Evolutionary conservation across 1,284 basidiomycete genomes (phyloP), one percentile per base, ranked within the genome.

Genomic region (Cystobasidium pallidum): DNA sequence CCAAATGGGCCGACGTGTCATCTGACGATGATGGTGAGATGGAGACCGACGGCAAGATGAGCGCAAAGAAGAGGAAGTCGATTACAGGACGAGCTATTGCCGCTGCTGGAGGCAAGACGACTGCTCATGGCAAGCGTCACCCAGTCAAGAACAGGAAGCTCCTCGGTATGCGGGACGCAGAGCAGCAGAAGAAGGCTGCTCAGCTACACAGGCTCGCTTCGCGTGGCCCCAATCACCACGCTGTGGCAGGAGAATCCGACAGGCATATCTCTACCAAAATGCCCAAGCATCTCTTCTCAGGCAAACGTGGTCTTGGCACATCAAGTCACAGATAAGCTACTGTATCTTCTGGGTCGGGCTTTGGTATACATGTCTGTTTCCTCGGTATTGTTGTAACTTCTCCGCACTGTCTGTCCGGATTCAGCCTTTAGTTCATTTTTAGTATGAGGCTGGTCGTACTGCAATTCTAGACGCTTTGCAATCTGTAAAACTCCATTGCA

Each of bases 201-300:
- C 87, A 88, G 79, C 84, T 96, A 66, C 89, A 91, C 74, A 89
- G 91, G 78, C 86, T 94, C 73, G 89, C 89, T 17, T 91, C 94
- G 81, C 85, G 94, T 76, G 86, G 86, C 74, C 89, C 91, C 74
- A 94, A 94, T 81, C 88, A 88, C 84, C 85, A 89, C 52, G 94
- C 92, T 30, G 91, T 89, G 80, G 93, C 92, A 52, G 91, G 91
- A 75, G 94, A 97, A 84, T 85, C 86, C 70, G 94, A 97, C 83
- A 55, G 70, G 66, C 81, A 80, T 75, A 77, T 80, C 11, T 75
- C 78, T 26, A 79, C 80, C 71, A 82, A 82, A 26, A 80, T 81
- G 74, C 83, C 83, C 32, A 82, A 82, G 80, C 90, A 92, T 83
- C 81, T 95, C 78, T 92, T 90, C 81, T 83, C 92, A 70, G 93